These are phyloP conservation scores for Capniomyces stellatus DNA, from an alignment of 371 early-diverging fungal genomes.

Conservation along the genomic window DNA sequence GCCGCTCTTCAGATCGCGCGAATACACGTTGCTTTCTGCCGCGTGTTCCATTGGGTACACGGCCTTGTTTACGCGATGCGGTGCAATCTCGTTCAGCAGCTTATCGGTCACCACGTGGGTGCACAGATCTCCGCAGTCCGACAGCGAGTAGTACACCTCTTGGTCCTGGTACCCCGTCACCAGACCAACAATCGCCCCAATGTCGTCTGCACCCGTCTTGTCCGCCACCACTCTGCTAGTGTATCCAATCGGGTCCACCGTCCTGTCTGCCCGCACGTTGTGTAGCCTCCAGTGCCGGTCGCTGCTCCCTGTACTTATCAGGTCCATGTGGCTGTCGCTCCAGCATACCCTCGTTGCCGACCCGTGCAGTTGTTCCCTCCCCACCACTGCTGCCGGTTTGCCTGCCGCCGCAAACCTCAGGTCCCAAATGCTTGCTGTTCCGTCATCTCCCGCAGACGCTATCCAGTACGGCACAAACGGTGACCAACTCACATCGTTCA, in stretches of 20 bases:
- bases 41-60: conserved; percentile 3
- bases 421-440: conserved; percentile 56
- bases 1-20: conserved; percentile 15
- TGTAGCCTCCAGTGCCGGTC: conserved; percentile 23
- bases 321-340: conserved; percentile 23
- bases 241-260: background rate
- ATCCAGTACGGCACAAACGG: conserved; percentile 70
- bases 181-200: conserved; percentile 21
- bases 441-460: conserved; percentile 46
- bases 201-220: conserved; percentile 20
- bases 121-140: conserved; percentile 24
- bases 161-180: conserved; percentile 9
- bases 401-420: conserved; percentile 27
- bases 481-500: conserved; percentile 42
- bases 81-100: conserved; percentile 8
- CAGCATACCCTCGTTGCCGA: conserved; percentile 17
- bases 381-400: conserved; percentile 11
- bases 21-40: conserved; percentile 11
- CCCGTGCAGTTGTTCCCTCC: conserved; percentile 15
- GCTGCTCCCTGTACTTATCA: conserved; percentile 19
- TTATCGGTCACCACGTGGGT: conserved; percentile 14
- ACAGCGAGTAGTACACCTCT: conserved; percentile 15
- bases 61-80: conserved; percentile 6
- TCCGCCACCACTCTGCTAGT: conserved; percentile 10
- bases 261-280: conserved; percentile 11